A percentile compares a stretch with the other conserved stretches of the same genome.
These are phyloP conservation scores for Echeveria elegans DNA, from an alignment of 164 flowering plant species.

Conservation along the genomic window DNA sequence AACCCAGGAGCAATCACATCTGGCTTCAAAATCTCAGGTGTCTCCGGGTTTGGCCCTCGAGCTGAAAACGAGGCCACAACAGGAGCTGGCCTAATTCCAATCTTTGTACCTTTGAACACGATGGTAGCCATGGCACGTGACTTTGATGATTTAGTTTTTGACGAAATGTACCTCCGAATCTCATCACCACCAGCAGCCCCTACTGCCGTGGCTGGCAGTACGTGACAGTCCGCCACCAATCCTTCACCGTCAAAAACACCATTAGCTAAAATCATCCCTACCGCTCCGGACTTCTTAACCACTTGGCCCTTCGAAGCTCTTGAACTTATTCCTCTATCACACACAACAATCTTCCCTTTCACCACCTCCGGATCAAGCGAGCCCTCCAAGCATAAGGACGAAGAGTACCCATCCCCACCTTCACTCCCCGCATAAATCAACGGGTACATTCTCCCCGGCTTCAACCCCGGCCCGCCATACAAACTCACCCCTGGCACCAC, in stretches of 20 bases:
- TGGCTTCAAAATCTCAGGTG: slow-evolving; percentile 81
- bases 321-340: slow-evolving; percentile 81
- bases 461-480: slow-evolving; percentile 64
- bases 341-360: slow-evolving; percentile 70
- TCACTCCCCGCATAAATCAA: slow-evolving; percentile 67
- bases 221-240: slow-evolving; percentile 84
- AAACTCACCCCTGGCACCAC: slow-evolving; percentile 52
- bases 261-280: slow-evolving; percentile 84
- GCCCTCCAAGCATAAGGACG: slow-evolving; percentile 78
- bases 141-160: slow-evolving; percentile 14
- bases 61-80: slow-evolving; percentile 86
- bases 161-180: slow-evolving; percentile 49
- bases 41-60: slow-evolving; percentile 77
- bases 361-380: slow-evolving; percentile 55
- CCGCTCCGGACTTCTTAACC: slow-evolving; percentile 76
- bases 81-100: slow-evolving; percentile 82
- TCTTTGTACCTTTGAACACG: slow-evolving; percentile 56
- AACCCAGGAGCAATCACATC: slow-evolving; percentile 92
- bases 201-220: slow-evolving; percentile 75
- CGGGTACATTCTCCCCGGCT: slow-evolving; percentile 40
- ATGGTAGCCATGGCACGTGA: slow-evolving; percentile 55
- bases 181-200: slow-evolving; percentile 61
- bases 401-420: slow-evolving; percentile 71
- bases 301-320: slow-evolving; percentile 75
- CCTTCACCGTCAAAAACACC: slow-evolving; percentile 92